phyloP scores from a whole-genome alignment of 2,329 filamentous ascomycete genomes.

The Paecilomyces niveus region DNA sequence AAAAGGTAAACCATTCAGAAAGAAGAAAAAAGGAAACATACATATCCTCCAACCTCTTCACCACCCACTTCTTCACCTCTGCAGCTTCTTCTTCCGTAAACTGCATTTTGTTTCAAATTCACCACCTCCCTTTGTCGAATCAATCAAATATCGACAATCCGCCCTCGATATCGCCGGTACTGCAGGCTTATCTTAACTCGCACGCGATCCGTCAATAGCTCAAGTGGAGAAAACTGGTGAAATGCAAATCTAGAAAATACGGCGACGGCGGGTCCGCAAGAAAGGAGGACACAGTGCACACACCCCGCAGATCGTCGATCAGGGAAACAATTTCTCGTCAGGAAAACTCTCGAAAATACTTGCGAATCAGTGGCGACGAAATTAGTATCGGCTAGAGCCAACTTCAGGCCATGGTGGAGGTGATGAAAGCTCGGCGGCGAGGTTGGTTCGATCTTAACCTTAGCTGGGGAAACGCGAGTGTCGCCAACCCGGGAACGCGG shows the following conservation, averaged over 20 bases:
- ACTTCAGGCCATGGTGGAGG: not conserved
- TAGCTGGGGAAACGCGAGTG: slow-evolving; percentile 14
- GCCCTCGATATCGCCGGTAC: too few species aligned
- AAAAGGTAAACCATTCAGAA: not conserved
- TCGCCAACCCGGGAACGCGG: slow-evolving; percentile 9
- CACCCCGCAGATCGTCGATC: not conserved
- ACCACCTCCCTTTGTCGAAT: too few species aligned
- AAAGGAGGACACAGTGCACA: not conserved
- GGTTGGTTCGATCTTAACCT: not conserved
- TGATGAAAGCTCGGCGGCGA: slow-evolving; percentile 8
- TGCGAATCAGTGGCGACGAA: not conserved
- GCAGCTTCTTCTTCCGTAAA: slow-evolving; percentile 47
- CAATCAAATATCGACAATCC: too few species aligned
- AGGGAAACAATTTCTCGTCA: not conserved
- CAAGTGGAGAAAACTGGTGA: not conserved
- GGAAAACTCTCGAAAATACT: not conserved
- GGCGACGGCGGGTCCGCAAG: not conserved
- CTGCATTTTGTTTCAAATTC: slow-evolving; percentile 35
- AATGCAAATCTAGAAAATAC: not conserved
- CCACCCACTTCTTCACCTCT: slow-evolving; percentile 52
- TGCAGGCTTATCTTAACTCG: too few species aligned
- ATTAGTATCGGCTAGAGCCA: not conserved
- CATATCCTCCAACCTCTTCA: slow-evolving; percentile 53
- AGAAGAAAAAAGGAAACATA: slow-evolving; percentile 24
- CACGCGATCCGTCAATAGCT: not conserved